phyloP scores from a whole-genome alignment of 2,329 filamentous ascomycete genomes.

The Alternaria hordeiaustralica region DNA sequence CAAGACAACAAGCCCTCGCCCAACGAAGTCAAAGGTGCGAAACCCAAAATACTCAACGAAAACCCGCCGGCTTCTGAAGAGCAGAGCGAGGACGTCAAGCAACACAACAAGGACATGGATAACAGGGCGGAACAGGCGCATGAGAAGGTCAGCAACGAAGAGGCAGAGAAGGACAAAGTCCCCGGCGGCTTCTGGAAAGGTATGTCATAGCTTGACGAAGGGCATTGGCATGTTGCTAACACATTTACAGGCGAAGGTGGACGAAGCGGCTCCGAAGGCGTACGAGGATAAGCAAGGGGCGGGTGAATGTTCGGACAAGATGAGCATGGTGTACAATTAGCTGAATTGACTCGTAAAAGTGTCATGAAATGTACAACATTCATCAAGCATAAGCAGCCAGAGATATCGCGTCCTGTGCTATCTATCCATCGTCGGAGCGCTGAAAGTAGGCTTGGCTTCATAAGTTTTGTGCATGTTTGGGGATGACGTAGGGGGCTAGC shows the following conservation, averaged over 20 bases:
- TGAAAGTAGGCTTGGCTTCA: constrained; percentile 8
- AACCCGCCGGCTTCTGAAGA: constrained; percentile 41
- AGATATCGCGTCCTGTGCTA: not conserved
- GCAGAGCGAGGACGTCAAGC: constrained; percentile 48
- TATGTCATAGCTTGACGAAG: constrained; percentile 21
- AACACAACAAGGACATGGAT: constrained; percentile 55
- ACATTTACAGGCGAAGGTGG: constrained; percentile 32
- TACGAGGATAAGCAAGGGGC: not conserved
- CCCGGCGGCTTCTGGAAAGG: constrained; percentile 49
- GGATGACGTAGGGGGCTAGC: constrained; percentile 20
- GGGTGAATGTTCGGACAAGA: not conserved
- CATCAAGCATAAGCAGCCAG: not conserved
- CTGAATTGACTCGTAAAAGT: not conserved
- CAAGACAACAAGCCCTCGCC: constrained; percentile 16
- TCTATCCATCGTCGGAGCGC: not conserved
- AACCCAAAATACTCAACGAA: constrained; percentile 53
- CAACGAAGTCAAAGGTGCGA: constrained; percentile 42
- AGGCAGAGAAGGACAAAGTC: constrained; percentile 52
- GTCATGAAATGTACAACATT: not conserved
- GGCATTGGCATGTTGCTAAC: constrained; percentile 12
- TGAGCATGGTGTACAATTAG: constrained; percentile 7
- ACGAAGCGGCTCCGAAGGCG: constrained; percentile 23
- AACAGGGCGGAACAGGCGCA: constrained; percentile 51
- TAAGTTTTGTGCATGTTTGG: constrained; percentile 23
- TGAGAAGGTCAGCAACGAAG: constrained; percentile 47